Conservation (phyloP, 1,284 basidiomycete species). For the Cryptococcus maquisensis region DNA sequence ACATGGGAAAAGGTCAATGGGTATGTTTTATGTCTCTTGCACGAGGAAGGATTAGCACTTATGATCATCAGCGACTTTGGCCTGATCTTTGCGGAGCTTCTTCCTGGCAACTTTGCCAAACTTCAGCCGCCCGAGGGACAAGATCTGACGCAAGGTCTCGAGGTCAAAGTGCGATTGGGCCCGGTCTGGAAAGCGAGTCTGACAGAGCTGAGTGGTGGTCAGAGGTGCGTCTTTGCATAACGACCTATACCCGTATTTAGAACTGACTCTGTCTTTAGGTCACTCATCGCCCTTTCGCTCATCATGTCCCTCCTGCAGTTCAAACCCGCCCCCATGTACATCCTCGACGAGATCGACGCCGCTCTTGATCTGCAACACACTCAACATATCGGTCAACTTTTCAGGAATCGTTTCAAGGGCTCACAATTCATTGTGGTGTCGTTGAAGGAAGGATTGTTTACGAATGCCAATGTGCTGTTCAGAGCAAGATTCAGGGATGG, state of each 20-base stretch:
- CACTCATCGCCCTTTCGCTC: slow-evolving; percentile 90
- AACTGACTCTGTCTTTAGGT: slow-evolving; percentile 53
- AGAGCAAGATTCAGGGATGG: slow-evolving; percentile 86
- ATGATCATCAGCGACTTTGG: slow-evolving; percentile 77
- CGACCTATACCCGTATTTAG: neutral
- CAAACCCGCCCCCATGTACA: slow-evolving; percentile 99
- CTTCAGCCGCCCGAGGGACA: slow-evolving; percentile 89
- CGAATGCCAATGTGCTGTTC: slow-evolving; percentile 96
- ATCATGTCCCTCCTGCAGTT: slow-evolving; percentile 98
- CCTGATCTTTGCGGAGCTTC: slow-evolving; percentile 88
- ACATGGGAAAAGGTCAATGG: slow-evolving; percentile 95
- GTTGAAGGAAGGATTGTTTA: slow-evolving; percentile 94
- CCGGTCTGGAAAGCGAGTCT: slow-evolving; percentile 95
- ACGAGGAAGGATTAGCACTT: slow-evolving; percentile 1
- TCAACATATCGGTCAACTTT: slow-evolving; percentile 93
- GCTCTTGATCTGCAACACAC: slow-evolving; percentile 94
- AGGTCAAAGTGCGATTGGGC: slow-evolving; percentile 94
- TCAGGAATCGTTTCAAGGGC: slow-evolving; percentile 95
- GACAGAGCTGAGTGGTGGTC: slow-evolving; percentile 94
- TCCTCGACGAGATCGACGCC: slow-evolving; percentile 97
- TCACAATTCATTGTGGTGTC: slow-evolving; percentile 94
- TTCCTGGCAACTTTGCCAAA: slow-evolving; percentile 96
- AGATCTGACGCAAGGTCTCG: slow-evolving; percentile 89
- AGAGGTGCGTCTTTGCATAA: slow-evolving; percentile 60
- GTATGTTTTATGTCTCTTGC: slow-evolving; percentile 52